Conservation (phyloP, 2,329 filamentous ascomycete species). For the Pseudogymnoascus verrucosus region DNA sequence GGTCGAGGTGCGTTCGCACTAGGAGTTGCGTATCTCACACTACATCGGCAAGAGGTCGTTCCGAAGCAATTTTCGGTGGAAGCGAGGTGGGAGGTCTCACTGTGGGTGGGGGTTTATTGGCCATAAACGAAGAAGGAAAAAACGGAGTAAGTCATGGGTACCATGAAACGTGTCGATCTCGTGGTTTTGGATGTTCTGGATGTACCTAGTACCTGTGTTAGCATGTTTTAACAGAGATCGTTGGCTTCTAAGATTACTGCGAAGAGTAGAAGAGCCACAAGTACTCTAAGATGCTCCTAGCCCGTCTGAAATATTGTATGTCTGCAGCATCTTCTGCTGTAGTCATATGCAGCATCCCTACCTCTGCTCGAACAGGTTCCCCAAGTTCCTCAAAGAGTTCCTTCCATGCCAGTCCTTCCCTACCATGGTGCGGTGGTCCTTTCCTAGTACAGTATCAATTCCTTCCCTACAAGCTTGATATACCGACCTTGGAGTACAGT, state of each 20-base stretch:
- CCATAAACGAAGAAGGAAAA: neutral
- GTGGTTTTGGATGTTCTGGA: neutral
- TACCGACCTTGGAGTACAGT: neutral
- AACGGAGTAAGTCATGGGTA: neutral
- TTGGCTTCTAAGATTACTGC: neutral
- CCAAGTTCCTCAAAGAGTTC: neutral
- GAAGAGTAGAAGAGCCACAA: neutral
- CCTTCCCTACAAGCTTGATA: neutral
- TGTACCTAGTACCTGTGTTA: neutral
- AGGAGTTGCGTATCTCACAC: neutral
- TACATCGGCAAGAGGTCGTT: neutral
- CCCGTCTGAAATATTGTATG: neutral
- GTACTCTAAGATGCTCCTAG: neutral
- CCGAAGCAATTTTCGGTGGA: neutral
- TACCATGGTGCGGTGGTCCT: neutral
- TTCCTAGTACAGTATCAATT: neutral
- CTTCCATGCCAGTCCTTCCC: neutral
- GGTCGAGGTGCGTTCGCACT: neutral
- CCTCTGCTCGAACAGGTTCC: neutral
- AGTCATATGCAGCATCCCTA: neutral
- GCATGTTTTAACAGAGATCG: neutral
- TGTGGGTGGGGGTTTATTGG: neutral
- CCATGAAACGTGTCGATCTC: neutral
- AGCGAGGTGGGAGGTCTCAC: slow-evolving; percentile 4
- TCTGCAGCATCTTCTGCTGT: neutral